A percentile compares a stretch with the other conserved stretches of the same genome.
These are phyloP conservation scores for Helotiales sp. DNA, from an alignment of 2,329 filamentous ascomycete species.

Conservation along the genomic window DNA sequence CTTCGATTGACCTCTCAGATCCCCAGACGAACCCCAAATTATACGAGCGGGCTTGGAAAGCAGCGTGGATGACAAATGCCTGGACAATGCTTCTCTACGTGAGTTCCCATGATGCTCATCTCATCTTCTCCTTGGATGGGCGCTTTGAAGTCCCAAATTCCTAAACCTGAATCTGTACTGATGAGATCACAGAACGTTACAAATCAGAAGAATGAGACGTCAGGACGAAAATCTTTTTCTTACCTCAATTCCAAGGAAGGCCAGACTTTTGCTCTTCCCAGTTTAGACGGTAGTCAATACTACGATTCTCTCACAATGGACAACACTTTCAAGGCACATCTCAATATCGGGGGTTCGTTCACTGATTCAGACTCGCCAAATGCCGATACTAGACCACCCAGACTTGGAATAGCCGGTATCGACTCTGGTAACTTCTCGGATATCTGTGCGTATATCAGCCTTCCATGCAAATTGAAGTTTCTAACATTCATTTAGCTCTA, in stretches of 20 bases:
- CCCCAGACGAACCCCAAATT: conserved; percentile 47
- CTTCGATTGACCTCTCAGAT: conserved; percentile 41
- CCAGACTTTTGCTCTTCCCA: conserved; percentile 43
- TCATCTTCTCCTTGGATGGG: not conserved
- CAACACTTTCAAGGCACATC: conserved; percentile 11
- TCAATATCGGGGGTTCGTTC: conserved; percentile 13
- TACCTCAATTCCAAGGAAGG: conserved; percentile 48
- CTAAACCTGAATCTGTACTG: conserved; percentile 18
- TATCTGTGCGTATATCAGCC: not conserved
- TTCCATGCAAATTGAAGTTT: not conserved
- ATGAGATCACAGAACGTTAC: conserved; percentile 43
- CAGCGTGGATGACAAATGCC: conserved; percentile 50
- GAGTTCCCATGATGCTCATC: not conserved
- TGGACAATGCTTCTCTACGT: conserved; percentile 44
- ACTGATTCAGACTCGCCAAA: conserved; percentile 8
- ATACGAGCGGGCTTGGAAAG: conserved; percentile 48
- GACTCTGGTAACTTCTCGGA: conserved; percentile 40
- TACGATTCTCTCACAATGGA: conserved; percentile 22
- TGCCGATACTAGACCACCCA: conserved; percentile 31
- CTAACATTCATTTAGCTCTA: conserved; percentile 8
- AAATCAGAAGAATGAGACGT: conserved; percentile 14
- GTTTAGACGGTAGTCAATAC: not conserved
- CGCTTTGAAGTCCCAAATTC: not conserved
- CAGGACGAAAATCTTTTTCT: conserved; percentile 35
- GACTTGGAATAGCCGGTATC: conserved; percentile 38